Evolutionary conservation across 2,329 filamentous ascomycete species (phyloP).

Genomic region (Grosmannia huntii): DNA sequence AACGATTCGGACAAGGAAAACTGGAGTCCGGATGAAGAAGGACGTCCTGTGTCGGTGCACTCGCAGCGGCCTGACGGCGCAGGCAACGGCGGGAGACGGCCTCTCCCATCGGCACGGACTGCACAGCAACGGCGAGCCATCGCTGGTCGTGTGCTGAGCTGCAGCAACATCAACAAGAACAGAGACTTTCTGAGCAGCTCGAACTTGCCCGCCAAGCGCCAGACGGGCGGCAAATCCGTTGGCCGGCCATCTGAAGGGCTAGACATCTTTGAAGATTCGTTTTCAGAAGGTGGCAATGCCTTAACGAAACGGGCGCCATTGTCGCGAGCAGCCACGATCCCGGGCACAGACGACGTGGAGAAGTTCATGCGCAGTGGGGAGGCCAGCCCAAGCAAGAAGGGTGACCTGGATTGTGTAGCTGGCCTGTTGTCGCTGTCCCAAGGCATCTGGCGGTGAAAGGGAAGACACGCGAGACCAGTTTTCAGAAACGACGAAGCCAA

Average conservation of each 20-base stretch:
- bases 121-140: conserved; percentile 15
- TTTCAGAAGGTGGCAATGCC: conserved; percentile 9
- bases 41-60: conserved; percentile 19
- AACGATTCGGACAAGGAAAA: conserved; percentile 94
- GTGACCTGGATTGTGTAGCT: conserved; percentile 79
- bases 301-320: conserved; percentile 2
- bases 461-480: conserved; percentile 14
- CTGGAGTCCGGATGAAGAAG: conserved; percentile 49
- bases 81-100: conserved; percentile 19
- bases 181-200: conserved; percentile 19
- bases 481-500: background rate
- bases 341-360: conserved; percentile 49
- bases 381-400: conserved; percentile 57
- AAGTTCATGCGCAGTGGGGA: conserved; percentile 58
- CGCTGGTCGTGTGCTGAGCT: conserved; percentile 20
- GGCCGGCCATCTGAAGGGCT: conserved; percentile 18
- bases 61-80: conserved; percentile 13
- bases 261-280: conserved; percentile 41
- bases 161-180: conserved; percentile 25
- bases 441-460: conserved; percentile 70
- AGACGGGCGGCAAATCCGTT: conserved; percentile 9
- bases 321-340: conserved; percentile 7
- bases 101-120: conserved; percentile 24
- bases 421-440: conserved; percentile 81
- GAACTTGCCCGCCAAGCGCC: conserved; percentile 25